Evolutionary conservation across 352 stramenopile species (phyloP).

Genomic region (Phytophthora rubi): DNA sequence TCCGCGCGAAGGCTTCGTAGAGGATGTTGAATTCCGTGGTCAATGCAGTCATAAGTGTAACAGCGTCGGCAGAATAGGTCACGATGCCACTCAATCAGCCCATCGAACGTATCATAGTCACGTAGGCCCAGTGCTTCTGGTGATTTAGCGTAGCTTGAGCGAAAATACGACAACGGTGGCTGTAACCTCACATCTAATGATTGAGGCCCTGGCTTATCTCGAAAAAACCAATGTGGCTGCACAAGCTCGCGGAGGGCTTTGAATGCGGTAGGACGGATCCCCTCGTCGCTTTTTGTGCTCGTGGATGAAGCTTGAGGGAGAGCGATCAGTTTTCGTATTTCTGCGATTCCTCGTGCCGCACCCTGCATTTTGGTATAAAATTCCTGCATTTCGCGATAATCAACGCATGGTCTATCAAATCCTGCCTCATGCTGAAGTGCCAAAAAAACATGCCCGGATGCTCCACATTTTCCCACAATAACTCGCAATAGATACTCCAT

Average conservation of each 20-base stretch:
- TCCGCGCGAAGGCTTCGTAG: conserved; percentile 52
- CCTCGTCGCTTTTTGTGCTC: not conserved
- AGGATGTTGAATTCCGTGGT: conserved; percentile 86
- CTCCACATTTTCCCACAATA: conserved; percentile 54
- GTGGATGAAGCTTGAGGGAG: not conserved
- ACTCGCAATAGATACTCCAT: conserved; percentile 67
- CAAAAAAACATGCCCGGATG: conserved; percentile 53
- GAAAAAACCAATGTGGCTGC: conserved; percentile 45
- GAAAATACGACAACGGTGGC: conserved; percentile 57
- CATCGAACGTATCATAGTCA: conserved; percentile 48
- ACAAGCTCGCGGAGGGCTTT: conserved; percentile 24
- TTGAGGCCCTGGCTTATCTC: conserved; percentile 13
- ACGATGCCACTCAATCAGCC: conserved; percentile 79
- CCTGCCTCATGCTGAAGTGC: conserved; percentile 40
- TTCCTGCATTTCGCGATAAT: conserved; percentile 60
- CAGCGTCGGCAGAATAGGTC: conserved; percentile 91
- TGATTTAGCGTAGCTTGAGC: conserved; percentile 56
- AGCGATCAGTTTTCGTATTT: conserved; percentile 33
- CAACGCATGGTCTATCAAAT: conserved; percentile 46
- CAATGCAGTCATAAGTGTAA: conserved; percentile 91
- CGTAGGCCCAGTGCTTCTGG: conserved; percentile 47
- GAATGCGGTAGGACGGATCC: not conserved
- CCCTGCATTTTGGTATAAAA: conserved; percentile 28
- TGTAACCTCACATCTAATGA: conserved; percentile 42
- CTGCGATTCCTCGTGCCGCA: conserved; percentile 33